Evolutionary conservation across 2,329 filamentous ascomycete species (phyloP), one percentile per base, ranked within the genome.

Genomic region (Ascochyta rabiei): DNA sequence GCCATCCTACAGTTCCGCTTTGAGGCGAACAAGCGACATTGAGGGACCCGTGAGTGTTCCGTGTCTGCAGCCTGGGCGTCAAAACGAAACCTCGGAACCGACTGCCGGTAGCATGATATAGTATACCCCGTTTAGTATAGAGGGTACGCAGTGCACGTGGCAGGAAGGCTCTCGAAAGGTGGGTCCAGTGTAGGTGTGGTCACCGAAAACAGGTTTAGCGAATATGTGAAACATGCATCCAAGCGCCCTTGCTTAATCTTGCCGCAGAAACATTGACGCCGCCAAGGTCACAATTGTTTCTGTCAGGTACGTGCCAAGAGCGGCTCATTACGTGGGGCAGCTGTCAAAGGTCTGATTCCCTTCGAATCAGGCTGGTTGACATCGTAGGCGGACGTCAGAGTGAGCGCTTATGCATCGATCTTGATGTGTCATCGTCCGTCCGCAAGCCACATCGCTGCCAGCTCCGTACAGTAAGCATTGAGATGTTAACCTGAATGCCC

Each of bases 281-380:
- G 62, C 65, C 65, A 69, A 71, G 67, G 24, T 15, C 13, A 45
- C 59, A 23, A 53, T 48, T 63, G 61, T 66, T 69, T 68, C 61
- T 60, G 30, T 49, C 52, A 62, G 23, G 23, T 38, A 10, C 16
- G 18, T 21, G 35, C 18, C 18, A 23, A 23, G 35, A 37, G 18
- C 34, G 60, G 44, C 23, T 44, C 35, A 38, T 61, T 45, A 45
- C 26, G 31, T 44, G 44, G 56, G 54, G 58, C 61, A 45, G 40
- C 47, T 62, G 59, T 61, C 49, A 66, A 45, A 50, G 40, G 40
- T 54, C 39, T 48, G 46, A 52, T 56, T 48, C 33, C 33, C 46
- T 37, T 41, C 30, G 28, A 34, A 21, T 26, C 41, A 41, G 26
- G 34, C 19, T 45, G 18, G 52, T 42, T 30, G 42, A 34, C 37